Conservation (phyloP, 768 basidiomycete species). For the Lactarius sanguifluus region DNA sequence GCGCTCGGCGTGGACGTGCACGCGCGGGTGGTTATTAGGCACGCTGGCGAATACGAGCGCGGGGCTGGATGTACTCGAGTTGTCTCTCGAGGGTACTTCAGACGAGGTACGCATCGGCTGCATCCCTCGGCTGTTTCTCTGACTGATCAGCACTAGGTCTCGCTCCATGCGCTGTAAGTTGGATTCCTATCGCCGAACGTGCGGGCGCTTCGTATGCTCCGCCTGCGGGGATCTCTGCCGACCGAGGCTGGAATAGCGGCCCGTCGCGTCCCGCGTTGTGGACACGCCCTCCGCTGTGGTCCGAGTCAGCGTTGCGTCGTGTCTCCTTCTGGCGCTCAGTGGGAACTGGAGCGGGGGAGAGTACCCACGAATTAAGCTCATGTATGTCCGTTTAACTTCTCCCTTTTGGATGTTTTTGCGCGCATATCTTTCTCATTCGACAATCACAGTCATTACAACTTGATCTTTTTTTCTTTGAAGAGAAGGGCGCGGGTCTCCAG, state of each 20-base stretch:
- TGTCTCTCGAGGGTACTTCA: conserved; percentile 32
- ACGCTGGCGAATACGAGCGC: conserved; percentile 35
- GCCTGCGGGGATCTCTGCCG: conserved; percentile 40
- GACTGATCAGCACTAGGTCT: conserved; percentile 4
- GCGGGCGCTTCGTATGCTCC: conserved; percentile 34
- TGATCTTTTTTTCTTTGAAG: neutral
- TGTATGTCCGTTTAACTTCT: neutral
- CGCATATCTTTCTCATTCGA: neutral
- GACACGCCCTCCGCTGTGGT: conserved; percentile 34
- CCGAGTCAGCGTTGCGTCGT: conserved; percentile 32
- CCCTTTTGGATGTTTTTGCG: neutral
- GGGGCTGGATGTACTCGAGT: conserved; percentile 33
- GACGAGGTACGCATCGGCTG: conserved; percentile 34
- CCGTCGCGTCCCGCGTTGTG: conserved; percentile 34
- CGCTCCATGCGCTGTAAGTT: conserved; percentile 34
- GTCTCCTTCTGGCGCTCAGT: conserved; percentile 35
- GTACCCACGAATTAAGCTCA: conserved; percentile 1
- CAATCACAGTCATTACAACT: neutral
- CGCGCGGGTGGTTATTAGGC: conserved; percentile 36
- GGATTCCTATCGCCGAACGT: conserved; percentile 32
- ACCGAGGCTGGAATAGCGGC: conserved; percentile 39
- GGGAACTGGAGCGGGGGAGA: conserved; percentile 27
- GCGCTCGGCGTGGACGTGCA: conserved; percentile 34
- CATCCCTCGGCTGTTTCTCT: neutral
- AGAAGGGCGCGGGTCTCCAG: neutral